These are phyloP conservation scores for Bruguiera gymnorhiza DNA, from an alignment of 345 rosid species.

Conservation along the genomic window DNA sequence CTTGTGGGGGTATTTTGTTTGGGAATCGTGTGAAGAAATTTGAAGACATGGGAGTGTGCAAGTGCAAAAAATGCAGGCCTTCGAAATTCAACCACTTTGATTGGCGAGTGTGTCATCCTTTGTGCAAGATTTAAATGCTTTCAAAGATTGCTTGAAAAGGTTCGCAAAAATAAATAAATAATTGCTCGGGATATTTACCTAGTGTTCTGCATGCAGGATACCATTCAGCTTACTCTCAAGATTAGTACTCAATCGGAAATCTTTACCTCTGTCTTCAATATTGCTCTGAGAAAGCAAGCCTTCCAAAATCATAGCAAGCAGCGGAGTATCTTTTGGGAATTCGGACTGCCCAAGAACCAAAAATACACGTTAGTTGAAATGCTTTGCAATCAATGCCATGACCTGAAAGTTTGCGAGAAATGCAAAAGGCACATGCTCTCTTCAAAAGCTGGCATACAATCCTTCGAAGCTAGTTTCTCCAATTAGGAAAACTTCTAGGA, in stretches of 20 bases:
- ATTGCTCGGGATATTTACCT: no score
- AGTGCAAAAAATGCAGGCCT: no score
- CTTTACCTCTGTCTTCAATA: conserved; percentile 54
- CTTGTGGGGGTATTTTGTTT: no score
- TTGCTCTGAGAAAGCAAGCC: conserved; percentile 57
- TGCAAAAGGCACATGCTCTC: no score
- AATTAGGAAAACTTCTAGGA: background rate
- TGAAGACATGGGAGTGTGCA: no score
- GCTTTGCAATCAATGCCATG: background rate
- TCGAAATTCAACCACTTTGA: background rate
- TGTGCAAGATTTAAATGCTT: background rate
- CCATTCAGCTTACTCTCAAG: no score
- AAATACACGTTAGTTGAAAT: conserved; percentile 23
- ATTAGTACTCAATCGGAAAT: conserved; percentile 48
- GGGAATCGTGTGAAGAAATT: no score
- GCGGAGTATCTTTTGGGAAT: conserved; percentile 67
- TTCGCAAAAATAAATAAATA: background rate
- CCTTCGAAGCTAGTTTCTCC: background rate
- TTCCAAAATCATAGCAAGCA: conserved; percentile 83
- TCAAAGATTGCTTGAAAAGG: background rate
- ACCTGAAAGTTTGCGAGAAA: background rate
- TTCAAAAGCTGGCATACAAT: no score
- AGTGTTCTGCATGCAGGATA: no score
- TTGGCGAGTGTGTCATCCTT: background rate
- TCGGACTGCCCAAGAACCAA: conserved; percentile 54